Evolutionary conservation across 2,329 filamentous ascomycete genomes (phyloP), one percentile per base, ranked within the genome.

Genomic region (Rutstroemia sydowiana): DNA sequence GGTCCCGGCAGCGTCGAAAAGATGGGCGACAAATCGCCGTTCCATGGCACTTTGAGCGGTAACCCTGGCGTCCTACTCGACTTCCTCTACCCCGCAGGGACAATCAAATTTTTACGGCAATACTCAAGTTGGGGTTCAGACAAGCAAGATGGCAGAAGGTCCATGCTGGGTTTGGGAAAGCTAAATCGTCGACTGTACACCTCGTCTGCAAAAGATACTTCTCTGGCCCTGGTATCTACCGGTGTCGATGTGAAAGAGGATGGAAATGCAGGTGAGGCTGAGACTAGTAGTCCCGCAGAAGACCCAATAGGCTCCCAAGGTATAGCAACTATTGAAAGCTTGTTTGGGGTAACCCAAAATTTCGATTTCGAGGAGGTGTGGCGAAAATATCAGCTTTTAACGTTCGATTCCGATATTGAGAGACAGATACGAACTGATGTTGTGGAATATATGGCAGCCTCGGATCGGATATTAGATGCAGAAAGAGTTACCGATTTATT

Each of bases 401-500:
- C 30, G 37, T 39, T 46, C n/a, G 55, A 56, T 16, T 32, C 34
- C 13, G 49, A 31, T 23, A 55, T 61, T 6, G 58, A 63, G 49
- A 49, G 48, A 20, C 30, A n/a, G 21, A 28, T 66, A 30, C 58
- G 57, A 37, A 53, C 48, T 13, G 46, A 52, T 11, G 46, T 71
- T 11, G 66, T 73, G 47, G 57, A 57, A 6, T 71, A 69, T 57
- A 57, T 76, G 11, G 67, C 68, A 7, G 58, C 55, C n/a, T 75
- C 74, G 10, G 53, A 59, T 39, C 57, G 64, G 11, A 32, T 61
- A 2, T 45, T 68, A 21, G 69, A 78, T 59, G 64, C 70, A 13
- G 67, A 68, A 52, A 70, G 73, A 43, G 66, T 69, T 16, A 66
- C 72, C 45, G 55, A 66, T n/a, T 54, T 80, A 8, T 80, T 80